Evolutionary conservation across 345 rosid genomes (phyloP).

Genomic region (Hibiscus syriacus): DNA sequence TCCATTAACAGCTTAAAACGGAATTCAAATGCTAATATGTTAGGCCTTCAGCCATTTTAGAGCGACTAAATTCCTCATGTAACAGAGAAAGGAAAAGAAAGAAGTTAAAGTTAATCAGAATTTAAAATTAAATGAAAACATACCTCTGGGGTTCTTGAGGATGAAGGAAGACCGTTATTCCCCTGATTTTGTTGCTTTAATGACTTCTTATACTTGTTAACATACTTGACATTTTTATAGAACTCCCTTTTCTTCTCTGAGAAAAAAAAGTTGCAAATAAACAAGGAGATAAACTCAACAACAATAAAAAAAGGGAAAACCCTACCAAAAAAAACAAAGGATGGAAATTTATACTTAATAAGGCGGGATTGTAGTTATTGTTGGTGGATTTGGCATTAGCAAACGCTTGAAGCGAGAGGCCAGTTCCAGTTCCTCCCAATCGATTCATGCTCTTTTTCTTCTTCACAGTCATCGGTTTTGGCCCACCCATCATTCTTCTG

Average conservation of each 20-base stretch:
- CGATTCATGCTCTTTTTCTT: conserved; percentile 52
- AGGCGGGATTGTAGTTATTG: conserved; percentile 51
- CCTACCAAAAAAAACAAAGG: background rate
- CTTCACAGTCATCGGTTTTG: conserved; percentile 17
- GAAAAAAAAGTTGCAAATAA: conserved; percentile 2
- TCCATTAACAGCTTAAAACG: background rate
- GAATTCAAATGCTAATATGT: background rate
- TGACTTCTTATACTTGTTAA: conserved; percentile 37
- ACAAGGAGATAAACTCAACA: background rate
- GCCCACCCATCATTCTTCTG: conserved; percentile 2
- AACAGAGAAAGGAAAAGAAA: conserved; percentile 19
- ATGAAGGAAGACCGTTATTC: background rate
- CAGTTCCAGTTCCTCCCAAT: conserved; percentile 74
- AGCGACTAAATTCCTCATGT: conserved; percentile 30
- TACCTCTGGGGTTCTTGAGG: background rate
- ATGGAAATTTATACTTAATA: conserved; percentile 38
- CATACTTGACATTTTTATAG: conserved; percentile 72
- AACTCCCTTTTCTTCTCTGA: conserved; percentile 72
- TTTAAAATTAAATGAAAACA: background rate
- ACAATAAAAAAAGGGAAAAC: background rate
- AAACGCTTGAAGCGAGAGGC: conserved; percentile 78
- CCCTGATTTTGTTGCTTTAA: background rate
- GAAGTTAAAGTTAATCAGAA: background rate
- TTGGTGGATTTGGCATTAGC: conserved; percentile 53
- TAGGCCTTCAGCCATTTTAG: background rate